These are phyloP conservation scores for Skeletonema costatum DNA, from an alignment of 108 stramenopile genomes.

Conservation along the genomic window DNA sequence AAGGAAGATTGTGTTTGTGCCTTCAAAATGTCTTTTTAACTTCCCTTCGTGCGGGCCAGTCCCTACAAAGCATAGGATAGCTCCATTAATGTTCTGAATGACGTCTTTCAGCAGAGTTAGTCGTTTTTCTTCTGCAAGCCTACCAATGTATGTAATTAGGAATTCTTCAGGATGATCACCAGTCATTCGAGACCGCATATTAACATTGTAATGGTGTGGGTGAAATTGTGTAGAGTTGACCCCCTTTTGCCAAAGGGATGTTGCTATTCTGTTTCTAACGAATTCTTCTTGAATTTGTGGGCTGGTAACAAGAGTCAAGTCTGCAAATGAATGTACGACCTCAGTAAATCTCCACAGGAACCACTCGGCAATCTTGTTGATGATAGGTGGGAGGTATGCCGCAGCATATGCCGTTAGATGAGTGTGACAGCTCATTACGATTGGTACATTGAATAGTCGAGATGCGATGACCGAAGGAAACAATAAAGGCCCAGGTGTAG, in stretches of 20 bases:
- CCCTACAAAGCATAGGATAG: constrained; percentile 71
- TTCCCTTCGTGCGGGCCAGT: constrained; percentile 71
- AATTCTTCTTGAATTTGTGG: constrained; percentile 79
- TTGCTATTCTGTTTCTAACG: constrained; percentile 45
- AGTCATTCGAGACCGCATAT: constrained; percentile 44
- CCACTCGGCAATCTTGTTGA: constrained; percentile 44
- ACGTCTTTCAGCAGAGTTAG: constrained; percentile 24
- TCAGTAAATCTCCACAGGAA: constrained; percentile 50
- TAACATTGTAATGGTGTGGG: constrained; percentile 32
- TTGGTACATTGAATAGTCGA: constrained; percentile 39
- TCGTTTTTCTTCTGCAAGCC: constrained; percentile 61
- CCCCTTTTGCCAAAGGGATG: constrained; percentile 53
- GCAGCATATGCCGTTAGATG: constrained; percentile 76
- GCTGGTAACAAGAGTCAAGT: constrained; percentile 78
- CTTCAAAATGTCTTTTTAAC: constrained; percentile 70
- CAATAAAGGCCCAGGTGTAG: constrained; percentile 67
- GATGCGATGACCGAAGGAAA: constrained; percentile 53
- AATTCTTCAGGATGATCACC: constrained; percentile 51
- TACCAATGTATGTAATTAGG: constrained; percentile 61
- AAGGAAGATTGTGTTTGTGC: constrained; percentile 75
- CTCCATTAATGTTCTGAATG: constrained; percentile 46
- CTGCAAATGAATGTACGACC: constrained; percentile 63
- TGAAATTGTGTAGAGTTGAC: constrained; percentile 49
- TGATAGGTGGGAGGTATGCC: constrained; percentile 43
- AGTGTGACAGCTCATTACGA: constrained; percentile 76